Percentiles rank a stretch among this genome's conserved stretches.
Conservation (phyloP, 2,329 filamentous ascomycete species). For the Ascochyta fabae region DNA sequence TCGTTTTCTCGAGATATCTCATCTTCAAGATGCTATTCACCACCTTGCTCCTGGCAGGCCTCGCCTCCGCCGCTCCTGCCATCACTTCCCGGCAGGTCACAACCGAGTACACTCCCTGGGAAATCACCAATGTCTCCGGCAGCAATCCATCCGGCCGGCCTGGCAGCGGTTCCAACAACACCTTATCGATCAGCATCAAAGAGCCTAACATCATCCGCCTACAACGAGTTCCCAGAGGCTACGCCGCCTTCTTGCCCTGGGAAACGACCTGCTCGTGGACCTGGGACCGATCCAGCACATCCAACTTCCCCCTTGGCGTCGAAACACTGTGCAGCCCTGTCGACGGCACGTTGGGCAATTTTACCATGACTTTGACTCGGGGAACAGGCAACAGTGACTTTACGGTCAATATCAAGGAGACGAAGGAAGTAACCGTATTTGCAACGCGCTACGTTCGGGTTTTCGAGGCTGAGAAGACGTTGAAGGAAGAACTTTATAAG, state of each 20-base stretch:
- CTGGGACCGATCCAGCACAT: neutral
- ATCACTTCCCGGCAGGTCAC: neutral
- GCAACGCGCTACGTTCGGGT: neutral
- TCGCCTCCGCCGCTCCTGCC: constrained; percentile 2
- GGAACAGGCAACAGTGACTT: constrained; percentile 3
- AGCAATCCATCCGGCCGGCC: neutral
- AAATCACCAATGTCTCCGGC: constrained; percentile 1
- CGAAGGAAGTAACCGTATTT: neutral
- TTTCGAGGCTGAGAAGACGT: constrained; percentile 2
- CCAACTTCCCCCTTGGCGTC: neutral
- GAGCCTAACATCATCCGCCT: constrained; percentile 2
- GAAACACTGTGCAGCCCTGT: neutral
- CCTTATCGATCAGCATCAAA: constrained; percentile 1
- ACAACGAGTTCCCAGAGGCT: neutral
- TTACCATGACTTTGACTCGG: constrained; percentile 2
- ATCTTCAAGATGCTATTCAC: constrained; percentile 1
- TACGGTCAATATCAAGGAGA: constrained; percentile 5
- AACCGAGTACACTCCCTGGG: neutral
- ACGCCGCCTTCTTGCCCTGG: neutral
- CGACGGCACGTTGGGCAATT: constrained; percentile 3
- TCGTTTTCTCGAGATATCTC: neutral
- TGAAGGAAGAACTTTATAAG: neutral
- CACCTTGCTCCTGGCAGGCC: constrained; percentile 3
- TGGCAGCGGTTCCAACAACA: neutral
- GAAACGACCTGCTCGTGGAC: constrained; percentile 4